Conservation (phyloP, 2,329 filamentous ascomycete genomes). For the Aspergillus oerlinghausenensis region DNA sequence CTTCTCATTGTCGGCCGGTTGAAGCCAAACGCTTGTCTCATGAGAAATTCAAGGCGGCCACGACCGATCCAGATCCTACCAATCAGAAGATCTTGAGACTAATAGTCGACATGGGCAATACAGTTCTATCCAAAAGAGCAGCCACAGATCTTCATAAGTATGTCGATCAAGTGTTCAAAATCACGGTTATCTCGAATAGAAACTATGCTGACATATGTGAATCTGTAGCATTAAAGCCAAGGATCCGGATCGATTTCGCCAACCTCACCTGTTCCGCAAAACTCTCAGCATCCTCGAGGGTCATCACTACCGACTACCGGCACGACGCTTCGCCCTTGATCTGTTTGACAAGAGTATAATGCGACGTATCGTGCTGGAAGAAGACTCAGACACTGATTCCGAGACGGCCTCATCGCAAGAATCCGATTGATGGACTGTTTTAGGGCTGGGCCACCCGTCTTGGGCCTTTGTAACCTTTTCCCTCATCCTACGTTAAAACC, state of each 20-base stretch:
- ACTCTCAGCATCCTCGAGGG: constrained; percentile 80
- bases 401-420: constrained; percentile 27
- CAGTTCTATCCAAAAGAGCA: constrained; percentile 84
- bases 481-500: neutral
- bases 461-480: neutral
- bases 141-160: constrained; percentile 69
- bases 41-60: constrained; percentile 53
- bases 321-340: constrained; percentile 86
- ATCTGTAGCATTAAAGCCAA: constrained; percentile 66
- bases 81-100: constrained; percentile 77
- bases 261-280: constrained; percentile 74
- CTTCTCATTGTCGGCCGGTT: constrained; percentile 36
- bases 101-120: constrained; percentile 85
- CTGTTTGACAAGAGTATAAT: constrained; percentile 89
- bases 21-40: constrained; percentile 39
- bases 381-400: constrained; percentile 49
- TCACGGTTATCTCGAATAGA: neutral
- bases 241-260: constrained; percentile 69
- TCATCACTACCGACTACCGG: constrained; percentile 82
- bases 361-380: constrained; percentile 75
- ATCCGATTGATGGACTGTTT: constrained; percentile 10
- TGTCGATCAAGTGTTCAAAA: constrained; percentile 15
- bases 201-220: constrained; percentile 4
- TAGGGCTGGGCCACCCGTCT: neutral
- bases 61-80: constrained; percentile 56